These are phyloP conservation scores for Dendrobium officinale DNA, from an alignment of 106 monocot species.

Conservation along the genomic window DNA sequence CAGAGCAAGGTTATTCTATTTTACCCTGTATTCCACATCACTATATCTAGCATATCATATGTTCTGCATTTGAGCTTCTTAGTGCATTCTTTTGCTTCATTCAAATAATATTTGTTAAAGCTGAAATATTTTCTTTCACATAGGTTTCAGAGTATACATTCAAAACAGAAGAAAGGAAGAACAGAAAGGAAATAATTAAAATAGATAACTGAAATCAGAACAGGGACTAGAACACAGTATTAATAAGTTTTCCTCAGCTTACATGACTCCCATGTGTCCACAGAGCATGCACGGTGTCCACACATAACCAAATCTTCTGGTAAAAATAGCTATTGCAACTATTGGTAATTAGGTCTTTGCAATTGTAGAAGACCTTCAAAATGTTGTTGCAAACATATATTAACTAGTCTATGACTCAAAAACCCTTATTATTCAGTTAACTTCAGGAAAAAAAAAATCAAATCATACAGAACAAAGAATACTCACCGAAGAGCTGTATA, in stretches of 20 bases:
- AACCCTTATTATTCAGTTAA: not conserved
- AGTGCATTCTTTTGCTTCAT: not conserved
- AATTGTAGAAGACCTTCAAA: not conserved
- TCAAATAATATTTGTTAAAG: not conserved
- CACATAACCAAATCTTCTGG: not conserved
- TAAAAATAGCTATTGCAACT: too few relatives aligned
- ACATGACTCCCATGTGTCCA: not conserved
- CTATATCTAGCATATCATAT: not conserved
- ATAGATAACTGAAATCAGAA: not conserved
- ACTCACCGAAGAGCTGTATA: constrained; percentile 41
- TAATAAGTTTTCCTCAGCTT: not conserved
- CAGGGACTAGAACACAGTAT: too few relatives aligned
- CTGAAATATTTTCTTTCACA: not conserved
- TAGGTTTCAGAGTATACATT: not conserved
- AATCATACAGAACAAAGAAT: constrained; percentile 1
- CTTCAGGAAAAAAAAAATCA: not conserved
- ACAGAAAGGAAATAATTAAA: not conserved
- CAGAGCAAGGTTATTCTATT: not conserved
- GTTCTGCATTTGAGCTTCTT: not conserved
- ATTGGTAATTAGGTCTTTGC: too few relatives aligned
- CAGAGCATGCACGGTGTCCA: not conserved
- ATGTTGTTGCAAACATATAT: not conserved
- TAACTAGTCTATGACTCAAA: not conserved
- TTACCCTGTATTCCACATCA: not conserved
- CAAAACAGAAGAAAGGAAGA: not conserved